phyloP scores from a whole-genome alignment of 2,329 filamentous ascomycete genomes.

The Phialophora tarda region DNA sequence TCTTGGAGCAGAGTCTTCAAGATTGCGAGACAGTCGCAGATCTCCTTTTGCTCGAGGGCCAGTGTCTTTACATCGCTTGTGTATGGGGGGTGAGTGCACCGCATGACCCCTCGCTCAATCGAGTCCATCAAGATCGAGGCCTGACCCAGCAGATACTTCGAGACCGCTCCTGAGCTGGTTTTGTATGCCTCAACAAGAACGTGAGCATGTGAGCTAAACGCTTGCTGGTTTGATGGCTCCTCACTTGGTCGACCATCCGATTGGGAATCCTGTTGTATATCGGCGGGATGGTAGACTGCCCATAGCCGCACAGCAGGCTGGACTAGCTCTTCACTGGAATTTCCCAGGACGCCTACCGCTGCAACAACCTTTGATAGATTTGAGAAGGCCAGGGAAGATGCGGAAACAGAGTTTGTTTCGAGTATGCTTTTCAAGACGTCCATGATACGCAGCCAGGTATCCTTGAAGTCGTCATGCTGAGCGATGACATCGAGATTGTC shows the following conservation, averaged over 20 bases:
- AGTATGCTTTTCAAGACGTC: conserved; percentile 24
- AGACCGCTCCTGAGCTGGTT: conserved; percentile 24
- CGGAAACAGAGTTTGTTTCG: conserved; percentile 21
- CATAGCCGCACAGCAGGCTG: conserved; percentile 33
- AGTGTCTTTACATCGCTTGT: conserved; percentile 38
- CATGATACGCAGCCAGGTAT: conserved; percentile 34
- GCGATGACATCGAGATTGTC: conserved; percentile 28
- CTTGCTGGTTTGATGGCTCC: conserved; percentile 34
- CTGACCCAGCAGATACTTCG: conserved; percentile 20
- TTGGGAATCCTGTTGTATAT: conserved; percentile 29
- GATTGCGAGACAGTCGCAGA: conserved; percentile 26
- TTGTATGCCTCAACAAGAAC: conserved; percentile 32
- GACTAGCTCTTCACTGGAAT: conserved; percentile 36
- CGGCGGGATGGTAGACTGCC: conserved; percentile 26
- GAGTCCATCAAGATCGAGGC: conserved; percentile 25
- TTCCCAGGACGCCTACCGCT: conserved; percentile 13
- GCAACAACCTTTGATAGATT: conserved; percentile 28
- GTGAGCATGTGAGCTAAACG: conserved; percentile 37
- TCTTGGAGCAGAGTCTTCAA: conserved; percentile 41
- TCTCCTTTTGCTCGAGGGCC: conserved; percentile 37
- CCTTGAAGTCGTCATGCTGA: conserved; percentile 25
- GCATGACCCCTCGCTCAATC: conserved; percentile 27
- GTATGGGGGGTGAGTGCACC: conserved; percentile 37
- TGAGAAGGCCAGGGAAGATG: conserved; percentile 28
- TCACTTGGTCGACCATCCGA: conserved; percentile 23